Base-by-base conservation (phyloP, 768 basidiomycete species). In the Boletales sp. region DNA sequence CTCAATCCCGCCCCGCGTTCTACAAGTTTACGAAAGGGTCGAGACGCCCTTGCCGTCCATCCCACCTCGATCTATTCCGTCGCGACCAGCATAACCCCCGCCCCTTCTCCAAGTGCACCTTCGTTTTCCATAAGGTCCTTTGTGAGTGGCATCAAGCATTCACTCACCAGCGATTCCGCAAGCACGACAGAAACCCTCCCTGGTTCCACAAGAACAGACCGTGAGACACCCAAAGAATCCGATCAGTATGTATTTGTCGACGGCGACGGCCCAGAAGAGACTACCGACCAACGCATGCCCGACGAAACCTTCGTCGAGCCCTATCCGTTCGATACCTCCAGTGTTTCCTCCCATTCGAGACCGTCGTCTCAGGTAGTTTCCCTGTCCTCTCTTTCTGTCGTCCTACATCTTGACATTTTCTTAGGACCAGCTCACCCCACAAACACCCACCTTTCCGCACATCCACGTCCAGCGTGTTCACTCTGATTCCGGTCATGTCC, bases 201-300 rank as follows among this genome's bases (percentile, higher is more conserved):
- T 38, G 34, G 43, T 11, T 32, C 57, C 29, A 42, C 47, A 21
- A 36, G 31, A 38, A 27, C 10, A 14, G 38, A 31, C 2, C 27
- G 38, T 35, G 35, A 39, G n/a, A 36, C 42, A 3, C 50, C 48
- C 6, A 58, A 49, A 35, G 61, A 48, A 43, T 51, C 54, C 2
- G 64, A 61, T 4, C 66, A 53, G 34, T 69, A 61, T 21, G 51
- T 69, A 1, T 48, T 69, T 41, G 63, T 69, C 18, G 43, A 61
- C 13, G 67, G 54, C 0, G 35, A 57, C 19, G 50, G 46, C 8
- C 53, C 52, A 36, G 50, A 34, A 18, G 52, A 46, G 19, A 17
- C 8, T 29, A 29, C 6, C 8, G 48, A 53, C 40, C 56, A 19
- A 42, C 52, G 48, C 18, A 51, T 47, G 40, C 53, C 45, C 4